Evolutionary conservation across 345 rosid species (phyloP), one percentile per base, ranked within the genome.

Genomic region (Alliaria petiolata): DNA sequence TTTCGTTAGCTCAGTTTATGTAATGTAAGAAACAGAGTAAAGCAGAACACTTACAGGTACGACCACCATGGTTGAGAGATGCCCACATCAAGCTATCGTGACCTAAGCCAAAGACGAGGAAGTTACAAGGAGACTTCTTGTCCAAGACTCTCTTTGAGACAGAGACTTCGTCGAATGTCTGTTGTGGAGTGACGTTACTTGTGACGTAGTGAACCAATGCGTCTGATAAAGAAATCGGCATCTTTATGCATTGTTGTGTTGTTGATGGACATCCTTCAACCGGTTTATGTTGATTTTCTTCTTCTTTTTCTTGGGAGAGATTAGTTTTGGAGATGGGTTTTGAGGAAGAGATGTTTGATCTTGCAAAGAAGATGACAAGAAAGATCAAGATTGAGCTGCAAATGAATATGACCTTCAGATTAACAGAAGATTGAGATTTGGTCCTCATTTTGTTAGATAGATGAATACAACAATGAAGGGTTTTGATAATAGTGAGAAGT

Each of bases 41-140:
- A 66, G 5, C 11, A 4, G 17, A 20, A 26, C 8, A 61, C 79
- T 76, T 63, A 76, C 79, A 68, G 0, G 97, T 95, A 12, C 88
- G 82, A 45, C 99, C 99, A 1, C 97, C 95, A 17, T 84, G 74
- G 81, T 95, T 95, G 30, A 95, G 96, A 16, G 95, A 68, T 44
- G 81, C 79, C 99, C 99, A 95, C 99, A 95, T 86, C 9, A 91
- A 83, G 77, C 97, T 91, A 52, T 91, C 99, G 38, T 86, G 96
- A 12, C 99, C 99, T 8, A 93, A 83, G 1, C 99, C 99, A 44
- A 95, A 95, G 46, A 91, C 95, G 54, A 95, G 79, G 82, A 95
- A 95, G 78, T 95, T 91, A 78, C 96, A 85, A 0, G 99, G 99
- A 1, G 97, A 81, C 68, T 85, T 91, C 67, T 77, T 82, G 59